A percentile compares a stretch with the other conserved stretches of the same genome.
These are phyloP conservation scores for Alternaria incomplexa DNA, from an alignment of 2,329 filamentous ascomycete species.

Conservation along the genomic window DNA sequence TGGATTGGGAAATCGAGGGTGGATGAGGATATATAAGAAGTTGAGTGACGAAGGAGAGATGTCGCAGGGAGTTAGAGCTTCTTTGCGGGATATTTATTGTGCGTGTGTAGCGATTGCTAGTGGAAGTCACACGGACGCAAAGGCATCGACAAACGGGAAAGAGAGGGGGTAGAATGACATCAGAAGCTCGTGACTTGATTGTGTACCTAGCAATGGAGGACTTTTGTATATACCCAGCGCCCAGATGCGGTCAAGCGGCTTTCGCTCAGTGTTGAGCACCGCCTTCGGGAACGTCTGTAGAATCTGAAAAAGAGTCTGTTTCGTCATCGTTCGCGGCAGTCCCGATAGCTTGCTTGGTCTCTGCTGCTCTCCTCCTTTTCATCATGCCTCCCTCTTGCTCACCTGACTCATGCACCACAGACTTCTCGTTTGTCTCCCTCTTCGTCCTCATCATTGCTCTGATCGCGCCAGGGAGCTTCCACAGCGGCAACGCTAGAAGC, in stretches of 20 bases:
- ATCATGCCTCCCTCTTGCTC: neutral
- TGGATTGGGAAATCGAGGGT: neutral
- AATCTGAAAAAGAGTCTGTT: neutral
- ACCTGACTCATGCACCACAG: neutral
- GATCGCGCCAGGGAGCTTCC: neutral
- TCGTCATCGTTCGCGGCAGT: neutral
- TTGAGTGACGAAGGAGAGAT: neutral
- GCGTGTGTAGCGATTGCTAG: neutral
- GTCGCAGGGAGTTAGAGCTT: neutral
- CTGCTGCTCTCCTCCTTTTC: neutral
- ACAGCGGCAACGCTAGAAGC: neutral
- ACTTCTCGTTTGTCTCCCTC: neutral
- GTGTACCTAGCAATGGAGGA: neutral
- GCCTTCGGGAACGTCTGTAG: neutral
- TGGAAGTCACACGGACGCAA: neutral
- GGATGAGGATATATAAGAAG: neutral
- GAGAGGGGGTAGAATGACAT: neutral
- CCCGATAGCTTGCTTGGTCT: neutral
- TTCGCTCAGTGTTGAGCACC: neutral
- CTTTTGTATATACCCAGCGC: neutral
- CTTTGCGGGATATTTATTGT: neutral
- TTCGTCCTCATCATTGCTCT: neutral
- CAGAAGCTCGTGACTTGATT: neutral
- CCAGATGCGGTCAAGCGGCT: neutral
- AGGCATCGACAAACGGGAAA: neutral